phyloP scores from a whole-genome alignment of 2,329 filamentous ascomycete genomes.

The Neofusicoccum cordaticola region DNA sequence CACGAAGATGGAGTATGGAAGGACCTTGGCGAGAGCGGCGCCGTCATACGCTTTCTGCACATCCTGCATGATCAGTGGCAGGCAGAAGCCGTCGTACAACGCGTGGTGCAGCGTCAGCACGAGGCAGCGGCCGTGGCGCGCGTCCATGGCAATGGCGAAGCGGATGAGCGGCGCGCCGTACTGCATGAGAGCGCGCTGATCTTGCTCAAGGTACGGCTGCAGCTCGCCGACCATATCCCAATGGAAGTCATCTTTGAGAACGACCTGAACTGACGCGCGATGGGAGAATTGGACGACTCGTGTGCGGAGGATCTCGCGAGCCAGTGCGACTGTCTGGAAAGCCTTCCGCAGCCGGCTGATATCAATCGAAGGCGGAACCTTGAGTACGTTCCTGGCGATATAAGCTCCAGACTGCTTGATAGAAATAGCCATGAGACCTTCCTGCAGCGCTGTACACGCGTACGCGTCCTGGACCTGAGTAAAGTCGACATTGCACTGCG shows the following conservation, averaged over 20 bases:
- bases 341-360: constrained; percentile 41
- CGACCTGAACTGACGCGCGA: constrained; percentile 32
- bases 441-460: constrained; percentile 55
- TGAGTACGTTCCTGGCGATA: constrained; percentile 34
- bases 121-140: constrained; percentile 25
- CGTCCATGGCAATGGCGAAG: constrained; percentile 25
- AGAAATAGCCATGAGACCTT: constrained; percentile 54
- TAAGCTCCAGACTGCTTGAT: constrained; percentile 53
- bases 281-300: constrained; percentile 34
- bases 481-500: background rate
- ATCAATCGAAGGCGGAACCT: constrained; percentile 26
- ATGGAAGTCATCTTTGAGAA: constrained; percentile 24
- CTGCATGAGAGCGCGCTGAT: constrained; percentile 27
- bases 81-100: constrained; percentile 37
- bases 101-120: constrained; percentile 38
- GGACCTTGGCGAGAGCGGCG: background rate
- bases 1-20: constrained; percentile 35
- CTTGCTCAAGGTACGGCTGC: constrained; percentile 25
- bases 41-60: constrained; percentile 29
- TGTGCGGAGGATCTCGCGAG: constrained; percentile 49
- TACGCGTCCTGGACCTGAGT: constrained; percentile 49
- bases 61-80: constrained; percentile 29
- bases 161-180: constrained; percentile 29
- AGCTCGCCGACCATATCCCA: constrained; percentile 20
- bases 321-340: constrained; percentile 46